Evolutionary conservation across 176 grass and related monocot species (phyloP).

Genomic region (Pontederia paniculata): DNA sequence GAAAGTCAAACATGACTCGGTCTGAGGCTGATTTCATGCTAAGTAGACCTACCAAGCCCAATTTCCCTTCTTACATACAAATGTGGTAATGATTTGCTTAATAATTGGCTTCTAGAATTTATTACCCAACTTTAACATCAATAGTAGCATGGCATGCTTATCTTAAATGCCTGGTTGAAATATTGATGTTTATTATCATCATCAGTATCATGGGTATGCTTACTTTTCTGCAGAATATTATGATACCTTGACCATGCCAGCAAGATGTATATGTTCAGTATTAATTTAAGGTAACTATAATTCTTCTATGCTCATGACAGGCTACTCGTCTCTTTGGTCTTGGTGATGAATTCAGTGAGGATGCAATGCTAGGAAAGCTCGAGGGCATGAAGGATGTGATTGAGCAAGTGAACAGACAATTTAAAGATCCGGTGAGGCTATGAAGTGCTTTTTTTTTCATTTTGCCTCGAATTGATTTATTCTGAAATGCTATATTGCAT

Average conservation of each 20-base stretch:
- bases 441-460: background rate
- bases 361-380: constrained; percentile 89
- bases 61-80: no score
- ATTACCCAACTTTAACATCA: no score
- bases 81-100: no score
- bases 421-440: constrained; percentile 96
- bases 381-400: constrained; percentile 98
- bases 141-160: no score
- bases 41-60: no score
- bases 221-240: background rate
- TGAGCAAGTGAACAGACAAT: constrained; percentile 97
- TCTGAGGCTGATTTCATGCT: no score
- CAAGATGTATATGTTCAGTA: background rate
- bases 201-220: background rate
- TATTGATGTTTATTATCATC: background rate
- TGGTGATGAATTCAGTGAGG: constrained; percentile 92
- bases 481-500: background rate
- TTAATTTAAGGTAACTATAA: background rate
- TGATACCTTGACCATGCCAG: no score
- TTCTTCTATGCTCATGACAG: constrained; percentile 30
- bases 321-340: constrained; percentile 90
- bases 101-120: no score
- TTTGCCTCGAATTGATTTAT: background rate
- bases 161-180: no score
- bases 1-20: no score